Evolutionary conservation across 305 asterid species (phyloP).

Genomic region (Ilex paraguariensis): DNA sequence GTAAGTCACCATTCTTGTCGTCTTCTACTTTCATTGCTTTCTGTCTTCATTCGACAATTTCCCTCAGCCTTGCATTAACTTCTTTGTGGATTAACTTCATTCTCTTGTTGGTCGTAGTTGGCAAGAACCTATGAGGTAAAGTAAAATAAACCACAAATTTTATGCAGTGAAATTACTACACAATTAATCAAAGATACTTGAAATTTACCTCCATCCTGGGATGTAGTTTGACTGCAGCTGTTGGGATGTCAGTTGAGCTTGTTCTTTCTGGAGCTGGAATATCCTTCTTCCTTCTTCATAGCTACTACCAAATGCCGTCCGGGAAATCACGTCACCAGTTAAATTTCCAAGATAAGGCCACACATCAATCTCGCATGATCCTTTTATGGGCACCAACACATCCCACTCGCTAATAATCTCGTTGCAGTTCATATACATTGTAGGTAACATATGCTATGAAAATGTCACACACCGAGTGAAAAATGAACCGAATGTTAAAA

Average conservation of each 20-base stretch:
- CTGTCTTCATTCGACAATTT: not conserved
- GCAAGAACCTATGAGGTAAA: not conserved
- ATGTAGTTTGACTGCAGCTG: not conserved
- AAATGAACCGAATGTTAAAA: too few species aligned
- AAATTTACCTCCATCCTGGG: constrained; percentile 1
- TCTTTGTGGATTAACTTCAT: not conserved
- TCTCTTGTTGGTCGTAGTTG: not conserved
- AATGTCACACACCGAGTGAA: too few species aligned
- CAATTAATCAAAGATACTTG: too few species aligned
- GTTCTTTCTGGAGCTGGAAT: constrained; percentile 2
- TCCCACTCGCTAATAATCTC: not conserved
- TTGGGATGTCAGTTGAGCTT: not conserved
- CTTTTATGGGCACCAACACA: not conserved
- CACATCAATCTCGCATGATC: not conserved
- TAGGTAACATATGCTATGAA: not conserved
- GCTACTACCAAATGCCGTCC: constrained; percentile 3
- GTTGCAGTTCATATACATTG: not conserved
- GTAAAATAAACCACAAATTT: too few species aligned
- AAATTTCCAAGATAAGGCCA: constrained; percentile 1
- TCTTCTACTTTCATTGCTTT: not conserved
- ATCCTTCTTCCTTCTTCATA: constrained; percentile 2
- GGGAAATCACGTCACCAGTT: constrained; percentile 2
- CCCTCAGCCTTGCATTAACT: not conserved
- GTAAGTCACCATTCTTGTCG: not conserved
- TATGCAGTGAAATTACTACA: too few species aligned